phyloP scores from a whole-genome alignment of 2,329 filamentous ascomycete genomes.

The Cytospora schulzeri region DNA sequence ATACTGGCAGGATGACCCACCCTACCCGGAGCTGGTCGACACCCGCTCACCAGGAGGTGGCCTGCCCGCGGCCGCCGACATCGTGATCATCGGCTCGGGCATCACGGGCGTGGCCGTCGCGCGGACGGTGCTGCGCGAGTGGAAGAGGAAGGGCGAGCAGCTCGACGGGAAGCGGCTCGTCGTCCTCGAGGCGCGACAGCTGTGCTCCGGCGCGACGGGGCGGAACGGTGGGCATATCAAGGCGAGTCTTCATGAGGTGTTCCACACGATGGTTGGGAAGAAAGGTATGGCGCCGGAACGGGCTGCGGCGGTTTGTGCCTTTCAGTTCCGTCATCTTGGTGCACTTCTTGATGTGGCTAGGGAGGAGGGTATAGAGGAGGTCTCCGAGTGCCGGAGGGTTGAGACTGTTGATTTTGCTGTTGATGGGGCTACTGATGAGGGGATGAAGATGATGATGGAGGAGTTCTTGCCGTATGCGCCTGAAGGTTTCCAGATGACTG shows the following conservation, averaged over 20 bases:
- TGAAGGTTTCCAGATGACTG: constrained; percentile 31
- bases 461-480: constrained; percentile 35
- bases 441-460: constrained; percentile 42
- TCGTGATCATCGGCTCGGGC: constrained; percentile 46
- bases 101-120: constrained; percentile 51
- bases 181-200: constrained; percentile 52
- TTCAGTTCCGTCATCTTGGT: constrained; percentile 47
- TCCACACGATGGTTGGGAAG: constrained; percentile 36
- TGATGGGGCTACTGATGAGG: constrained; percentile 35
- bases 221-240: constrained; percentile 58
- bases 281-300: constrained; percentile 36
- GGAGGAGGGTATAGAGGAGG: constrained; percentile 34
- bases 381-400: constrained; percentile 47
- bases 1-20: constrained; percentile 50
- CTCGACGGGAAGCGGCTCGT: constrained; percentile 42
- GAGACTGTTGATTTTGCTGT: constrained; percentile 51
- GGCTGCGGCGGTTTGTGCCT: constrained; percentile 45
- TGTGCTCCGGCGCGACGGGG: constrained; percentile 56
- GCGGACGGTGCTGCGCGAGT: constrained; percentile 30
- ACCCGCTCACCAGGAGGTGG: constrained; percentile 34
- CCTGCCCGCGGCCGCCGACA: constrained; percentile 17
- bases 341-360: constrained; percentile 43
- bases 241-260: constrained; percentile 46
- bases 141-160: constrained; percentile 14
- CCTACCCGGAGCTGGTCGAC: constrained; percentile 45